Evolutionary conservation across 768 basidiomycete genomes (phyloP), one percentile per base, ranked within the genome.

Genomic region (Termitomyces sp.): DNA sequence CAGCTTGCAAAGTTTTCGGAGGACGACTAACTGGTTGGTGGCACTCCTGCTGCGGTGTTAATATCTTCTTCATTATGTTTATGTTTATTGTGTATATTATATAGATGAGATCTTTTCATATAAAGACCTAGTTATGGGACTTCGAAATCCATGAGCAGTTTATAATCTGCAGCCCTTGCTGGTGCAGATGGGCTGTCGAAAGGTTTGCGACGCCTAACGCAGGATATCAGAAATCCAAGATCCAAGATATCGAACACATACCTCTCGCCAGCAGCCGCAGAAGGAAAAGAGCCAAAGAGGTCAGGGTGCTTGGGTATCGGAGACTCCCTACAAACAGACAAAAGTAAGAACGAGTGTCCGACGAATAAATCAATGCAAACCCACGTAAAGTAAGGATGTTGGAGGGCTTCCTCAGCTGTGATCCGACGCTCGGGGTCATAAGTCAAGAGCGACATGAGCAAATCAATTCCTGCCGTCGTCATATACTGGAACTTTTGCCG

Each of bases 241-340:
- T 26, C 28, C 32, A 19, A n/a, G 11, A 44, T 54, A 34, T 32
- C 49, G 30, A 19, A 17, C 11, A 75, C 84, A 52, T 62, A 93
- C 92, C 87, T 93, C 75, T 99, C 97, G 37, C 97, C 97, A 17
- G 95, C 96, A 22, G 97, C 97, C 24, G 89, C 84, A 37, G 92
- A 95, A 30, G 97, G 97, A 70, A 98, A 99, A 2, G 93, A 95
- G 1, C 90, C 83, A 71, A 99, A 98, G 56, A 98, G 74, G 65
- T 96, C 93, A 15, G 93, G 91, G 68, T 98, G 95, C 66, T 99
- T 98, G 0, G 97, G 97, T 37, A 91, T 72, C 0, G 97, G 97
- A 0, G 93, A 88, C 71, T 98, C 97, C 5, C 93, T 97, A 6
- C 35, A 35, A 21, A 30, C 12, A 35, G 1, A 3, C 14, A 44